Percentiles rank a stretch among this genome's conserved stretches.
These are phyloP conservation scores for Phytophthora colocasiae DNA, from an alignment of 352 stramenopile genomes.

Conservation along the genomic window DNA sequence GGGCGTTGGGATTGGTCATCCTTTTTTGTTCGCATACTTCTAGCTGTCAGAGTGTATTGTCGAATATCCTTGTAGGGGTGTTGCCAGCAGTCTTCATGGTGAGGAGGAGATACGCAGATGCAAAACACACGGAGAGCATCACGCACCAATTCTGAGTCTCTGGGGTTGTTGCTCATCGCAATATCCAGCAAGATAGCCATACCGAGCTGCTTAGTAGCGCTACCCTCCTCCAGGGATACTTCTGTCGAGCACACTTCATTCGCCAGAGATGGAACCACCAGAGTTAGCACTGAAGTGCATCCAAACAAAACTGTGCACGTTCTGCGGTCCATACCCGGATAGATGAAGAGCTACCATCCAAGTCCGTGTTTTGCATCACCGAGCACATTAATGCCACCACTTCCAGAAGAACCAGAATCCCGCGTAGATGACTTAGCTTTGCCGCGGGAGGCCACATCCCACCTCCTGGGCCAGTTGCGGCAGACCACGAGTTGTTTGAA, in stretches of 20 bases:
- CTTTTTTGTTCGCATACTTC: conserved; percentile 69
- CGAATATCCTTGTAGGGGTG: conserved; percentile 87
- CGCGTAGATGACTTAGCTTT: conserved; percentile 78
- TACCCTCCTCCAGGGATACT: conserved; percentile 59
- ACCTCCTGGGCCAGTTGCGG: conserved; percentile 53
- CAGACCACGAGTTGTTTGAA: conserved; percentile 62
- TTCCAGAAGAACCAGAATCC: conserved; percentile 82
- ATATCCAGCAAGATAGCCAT: conserved; percentile 83
- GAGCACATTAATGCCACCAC: conserved; percentile 74
- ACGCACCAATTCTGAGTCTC: conserved; percentile 80
- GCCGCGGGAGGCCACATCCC: conserved; percentile 76
- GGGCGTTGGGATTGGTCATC: conserved; percentile 31
- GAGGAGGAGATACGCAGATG: conserved; percentile 83
- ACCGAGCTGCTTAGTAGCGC: conserved; percentile 50
- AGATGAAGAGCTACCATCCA: conserved; percentile 58
- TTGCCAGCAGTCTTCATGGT: conserved; percentile 85
- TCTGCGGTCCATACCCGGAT: conserved; percentile 81
- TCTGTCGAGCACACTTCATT: conserved; percentile 83
- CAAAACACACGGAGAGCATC: conserved; percentile 81
- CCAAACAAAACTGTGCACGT: conserved; percentile 81
- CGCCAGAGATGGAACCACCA: conserved; percentile 73
- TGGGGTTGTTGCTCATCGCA: conserved; percentile 70
- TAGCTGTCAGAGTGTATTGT: conserved; percentile 76
- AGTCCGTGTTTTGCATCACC: conserved; percentile 61
- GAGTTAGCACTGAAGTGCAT: conserved; percentile 76